Evolutionary conservation across 345 rosid species (phyloP).

Genomic region (Bruguiera parviflora): DNA sequence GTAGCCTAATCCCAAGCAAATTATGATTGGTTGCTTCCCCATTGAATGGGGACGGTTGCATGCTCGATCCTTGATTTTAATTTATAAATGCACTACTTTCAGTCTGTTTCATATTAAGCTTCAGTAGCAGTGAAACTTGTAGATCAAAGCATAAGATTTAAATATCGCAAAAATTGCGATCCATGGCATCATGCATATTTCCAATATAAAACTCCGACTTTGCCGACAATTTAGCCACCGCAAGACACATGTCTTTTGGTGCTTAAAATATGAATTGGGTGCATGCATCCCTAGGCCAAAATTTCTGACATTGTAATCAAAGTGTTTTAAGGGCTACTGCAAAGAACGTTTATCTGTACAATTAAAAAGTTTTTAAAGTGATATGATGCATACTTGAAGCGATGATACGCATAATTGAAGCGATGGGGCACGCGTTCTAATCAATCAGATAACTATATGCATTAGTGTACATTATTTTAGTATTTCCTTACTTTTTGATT

Average conservation of each 20-base stretch:
- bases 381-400: no score
- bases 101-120: background rate
- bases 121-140: constrained; percentile 15
- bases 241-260: constrained; percentile 49
- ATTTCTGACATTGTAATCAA: no score
- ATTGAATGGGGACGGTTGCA: constrained; percentile 1
- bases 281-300: constrained; percentile 50
- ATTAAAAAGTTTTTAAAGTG: no score
- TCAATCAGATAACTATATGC: no score
- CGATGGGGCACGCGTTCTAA: no score
- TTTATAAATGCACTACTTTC: background rate
- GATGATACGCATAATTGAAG: no score
- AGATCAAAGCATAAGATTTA: constrained; percentile 1
- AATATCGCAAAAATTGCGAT: constrained; percentile 16
- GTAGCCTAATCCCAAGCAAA: background rate
- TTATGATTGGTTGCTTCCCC: no score
- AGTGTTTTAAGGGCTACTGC: no score
- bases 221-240: constrained; percentile 56
- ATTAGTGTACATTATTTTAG: no score
- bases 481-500: no score
- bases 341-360: no score
- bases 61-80: background rate
- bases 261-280: constrained; percentile 34
- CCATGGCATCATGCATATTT: constrained; percentile 9
- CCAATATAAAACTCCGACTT: constrained; percentile 22